These are phyloP conservation scores for Erigeron philadelphicus DNA, from an alignment of 140 eudicot species.

Conservation along the genomic window DNA sequence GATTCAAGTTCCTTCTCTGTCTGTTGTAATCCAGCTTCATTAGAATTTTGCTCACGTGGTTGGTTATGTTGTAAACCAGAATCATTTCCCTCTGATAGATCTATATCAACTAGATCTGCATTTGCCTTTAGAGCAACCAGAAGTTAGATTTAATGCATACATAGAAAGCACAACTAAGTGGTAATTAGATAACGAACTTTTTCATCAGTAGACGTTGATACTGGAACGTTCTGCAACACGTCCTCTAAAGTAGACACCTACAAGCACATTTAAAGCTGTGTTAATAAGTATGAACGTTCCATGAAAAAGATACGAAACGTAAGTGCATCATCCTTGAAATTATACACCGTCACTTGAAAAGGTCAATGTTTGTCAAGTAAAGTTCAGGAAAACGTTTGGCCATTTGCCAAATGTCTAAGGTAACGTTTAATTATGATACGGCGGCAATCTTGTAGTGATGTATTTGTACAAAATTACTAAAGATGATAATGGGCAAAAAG, in stretches of 20 bases:
- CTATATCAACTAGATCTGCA: constrained; percentile 46
- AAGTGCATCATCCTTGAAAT: background rate
- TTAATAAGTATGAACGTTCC: background rate
- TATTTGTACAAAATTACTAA: too few species aligned
- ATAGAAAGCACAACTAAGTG: background rate
- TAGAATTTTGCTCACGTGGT: constrained; percentile 40
- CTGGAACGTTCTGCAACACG: constrained; percentile 50
- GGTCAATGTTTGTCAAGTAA: background rate
- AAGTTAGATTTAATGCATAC: constrained; percentile 22
- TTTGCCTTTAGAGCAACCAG: constrained; percentile 39
- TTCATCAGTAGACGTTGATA: constrained; percentile 40
- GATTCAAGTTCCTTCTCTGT: constrained; percentile 47
- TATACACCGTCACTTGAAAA: background rate
- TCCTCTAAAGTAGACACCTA: constrained; percentile 76
- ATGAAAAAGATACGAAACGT: background rate
- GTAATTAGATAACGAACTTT: constrained; percentile 39
- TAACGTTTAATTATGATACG: too few species aligned
- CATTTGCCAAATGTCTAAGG: too few species aligned
- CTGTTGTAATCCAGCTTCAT: constrained; percentile 40
- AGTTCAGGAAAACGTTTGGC: background rate
- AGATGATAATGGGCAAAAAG: too few species aligned
- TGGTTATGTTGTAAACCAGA: constrained; percentile 41
- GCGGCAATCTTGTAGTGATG: too few species aligned
- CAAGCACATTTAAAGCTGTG: constrained; percentile 10
- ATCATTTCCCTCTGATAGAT: constrained; percentile 45